Base-by-base conservation (phyloP, 2,329 filamentous ascomycete genomes). In the Colletotrichum viniferum region DNA sequence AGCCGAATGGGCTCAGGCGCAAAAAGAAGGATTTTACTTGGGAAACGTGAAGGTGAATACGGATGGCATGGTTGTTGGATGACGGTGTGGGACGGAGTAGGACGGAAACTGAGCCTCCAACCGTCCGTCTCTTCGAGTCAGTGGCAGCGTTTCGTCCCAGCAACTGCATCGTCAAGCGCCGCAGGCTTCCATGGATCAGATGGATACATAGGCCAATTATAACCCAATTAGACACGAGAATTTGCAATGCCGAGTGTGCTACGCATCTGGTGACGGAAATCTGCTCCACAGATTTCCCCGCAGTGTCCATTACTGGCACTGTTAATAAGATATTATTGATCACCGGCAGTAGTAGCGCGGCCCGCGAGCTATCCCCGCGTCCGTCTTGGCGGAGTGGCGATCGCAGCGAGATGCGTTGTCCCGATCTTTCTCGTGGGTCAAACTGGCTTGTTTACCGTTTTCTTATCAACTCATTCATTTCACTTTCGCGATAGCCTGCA, bases 291-390 rank as follows among this genome's bases (percentile, higher is more conserved):
- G 13, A 24, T 69, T 43, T 61, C 28, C 64, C 64, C 43, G 18
- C 43, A 34, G 16, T 32, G 14, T 13, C 70, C n/a, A n/a, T 21
- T 26, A 16, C 14, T 30, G 36, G 4, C 7, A 64, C 62, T 34
- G 34, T 72, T 43, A n/a, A 68, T 72, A 61, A 72, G 67, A 21
- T 34, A 64, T 69, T 69, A 72, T 38, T 72, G 63, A 61, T 72
- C 55, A 68, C 26, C 66, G 18, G 63, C 52, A n/a, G 32, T 13
- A 21, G 52, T 21, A 26, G 28, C 21, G 34, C 63, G 36, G 55
- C 30, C 69, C 28, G 63, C 38, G 36, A n/a, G 36, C 63, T n/a
- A 21, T 52, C 63, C 38, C 63, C 63, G 63, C 63, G 36, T 52
- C 63, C 63, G 63, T 69, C 69, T 68, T 28, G 36, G 26, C 63